These are phyloP conservation scores for Chaetothyriales sp. DNA, from an alignment of 2,329 filamentous ascomycete genomes.

Conservation along the genomic window DNA sequence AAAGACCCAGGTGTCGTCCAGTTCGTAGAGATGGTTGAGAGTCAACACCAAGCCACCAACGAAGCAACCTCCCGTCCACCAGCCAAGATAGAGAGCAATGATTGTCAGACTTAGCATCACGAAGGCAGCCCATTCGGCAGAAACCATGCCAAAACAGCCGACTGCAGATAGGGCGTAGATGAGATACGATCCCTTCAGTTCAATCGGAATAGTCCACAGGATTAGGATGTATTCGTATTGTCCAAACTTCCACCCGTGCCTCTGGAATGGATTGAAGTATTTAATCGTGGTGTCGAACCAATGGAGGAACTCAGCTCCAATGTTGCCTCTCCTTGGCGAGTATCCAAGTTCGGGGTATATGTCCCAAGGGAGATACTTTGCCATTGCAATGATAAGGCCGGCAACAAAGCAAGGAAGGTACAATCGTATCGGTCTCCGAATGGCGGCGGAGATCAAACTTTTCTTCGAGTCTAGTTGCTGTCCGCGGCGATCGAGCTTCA, in stretches of 20 bases:
- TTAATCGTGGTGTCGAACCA: slow-evolving; percentile 18
- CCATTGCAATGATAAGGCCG: slow-evolving; percentile 27
- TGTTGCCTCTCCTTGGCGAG: slow-evolving; percentile 1
- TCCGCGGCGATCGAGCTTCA: slow-evolving; percentile 25
- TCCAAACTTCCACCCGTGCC: slow-evolving; percentile 16
- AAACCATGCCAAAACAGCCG: background rate
- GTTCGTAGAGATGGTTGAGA: background rate
- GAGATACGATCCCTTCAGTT: slow-evolving; percentile 10
- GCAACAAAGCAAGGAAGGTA: slow-evolving; percentile 31
- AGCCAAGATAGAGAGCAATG: background rate
- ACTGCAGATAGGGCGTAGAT: background rate
- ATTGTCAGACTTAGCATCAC: background rate
- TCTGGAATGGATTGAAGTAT: slow-evolving; percentile 23
- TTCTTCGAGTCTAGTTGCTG: slow-evolving; percentile 26
- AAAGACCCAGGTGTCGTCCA: background rate
- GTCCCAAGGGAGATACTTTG: slow-evolving; percentile 28
- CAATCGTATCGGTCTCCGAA: slow-evolving; percentile 32
- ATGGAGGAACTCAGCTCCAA: slow-evolving; percentile 7
- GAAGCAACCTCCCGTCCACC: background rate
- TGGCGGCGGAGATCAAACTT: slow-evolving; percentile 29
- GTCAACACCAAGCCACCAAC: background rate
- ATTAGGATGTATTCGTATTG: slow-evolving; percentile 32
- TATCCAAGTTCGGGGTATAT: slow-evolving; percentile 21
- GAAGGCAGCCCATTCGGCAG: background rate
- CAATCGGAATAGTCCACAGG: slow-evolving; percentile 35